Conservation (phyloP, 2,329 filamentous ascomycete genomes). For the Zarea fungicola region DNA sequence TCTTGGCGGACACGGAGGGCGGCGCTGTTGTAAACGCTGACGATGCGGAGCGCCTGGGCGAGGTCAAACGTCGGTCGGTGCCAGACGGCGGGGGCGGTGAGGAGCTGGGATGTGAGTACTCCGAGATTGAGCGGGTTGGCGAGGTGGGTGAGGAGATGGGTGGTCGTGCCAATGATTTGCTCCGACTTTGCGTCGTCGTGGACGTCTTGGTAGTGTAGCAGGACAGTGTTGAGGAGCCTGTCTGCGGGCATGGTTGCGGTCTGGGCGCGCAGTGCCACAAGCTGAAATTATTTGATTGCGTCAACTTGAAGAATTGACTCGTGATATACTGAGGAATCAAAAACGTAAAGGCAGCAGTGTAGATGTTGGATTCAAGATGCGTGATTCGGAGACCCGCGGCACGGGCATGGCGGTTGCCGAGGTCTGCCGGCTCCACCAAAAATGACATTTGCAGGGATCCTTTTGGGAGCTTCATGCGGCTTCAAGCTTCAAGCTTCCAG, state of each 20-base stretch:
- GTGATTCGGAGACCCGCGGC: not conserved
- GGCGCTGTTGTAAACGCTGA: slow-evolving; percentile 68
- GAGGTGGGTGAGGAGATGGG: slow-evolving; percentile 62
- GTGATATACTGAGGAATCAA: too few relatives aligned
- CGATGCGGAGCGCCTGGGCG: slow-evolving; percentile 57
- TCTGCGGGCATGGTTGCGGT: slow-evolving; percentile 56
- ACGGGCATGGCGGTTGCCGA: slow-evolving; percentile 3
- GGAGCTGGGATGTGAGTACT: slow-evolving; percentile 65
- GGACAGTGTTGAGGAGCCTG: slow-evolving; percentile 59
- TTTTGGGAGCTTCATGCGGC: slow-evolving; percentile 9
- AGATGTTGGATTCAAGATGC: slow-evolving; percentile 1
- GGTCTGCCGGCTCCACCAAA: slow-evolving; percentile 1
- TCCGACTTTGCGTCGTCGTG: slow-evolving; percentile 47
- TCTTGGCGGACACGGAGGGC: slow-evolving; percentile 48
- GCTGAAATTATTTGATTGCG: not conserved
- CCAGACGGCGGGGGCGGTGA: slow-evolving; percentile 70
- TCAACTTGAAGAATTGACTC: too few relatives aligned
- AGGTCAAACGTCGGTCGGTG: slow-evolving; percentile 50
- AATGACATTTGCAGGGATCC: not conserved
- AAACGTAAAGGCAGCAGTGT: too few relatives aligned
- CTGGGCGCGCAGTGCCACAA: not conserved
- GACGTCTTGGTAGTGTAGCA: slow-evolving; percentile 53
- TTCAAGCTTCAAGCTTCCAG: slow-evolving; percentile 1
- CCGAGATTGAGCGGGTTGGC: slow-evolving; percentile 71
- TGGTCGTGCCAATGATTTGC: slow-evolving; percentile 60